Conservation (phyloP, 768 basidiomycete species). For the Sporobolomyces phaffii region DNA sequence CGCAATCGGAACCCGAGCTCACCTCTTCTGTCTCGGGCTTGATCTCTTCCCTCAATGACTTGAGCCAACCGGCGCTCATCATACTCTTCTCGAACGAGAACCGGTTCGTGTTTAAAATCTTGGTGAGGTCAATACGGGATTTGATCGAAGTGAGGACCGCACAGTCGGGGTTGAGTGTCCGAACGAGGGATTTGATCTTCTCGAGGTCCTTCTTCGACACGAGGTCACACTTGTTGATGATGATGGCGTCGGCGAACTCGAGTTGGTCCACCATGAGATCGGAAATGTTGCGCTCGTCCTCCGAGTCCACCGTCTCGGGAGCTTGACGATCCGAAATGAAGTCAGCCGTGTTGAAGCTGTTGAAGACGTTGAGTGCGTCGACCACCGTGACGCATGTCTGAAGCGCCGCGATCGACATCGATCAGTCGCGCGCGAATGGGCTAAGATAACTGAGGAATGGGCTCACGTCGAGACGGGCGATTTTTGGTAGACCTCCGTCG, state of each 20-base stretch:
- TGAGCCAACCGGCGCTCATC: conserved; percentile 43
- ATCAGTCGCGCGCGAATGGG: too few relatives aligned
- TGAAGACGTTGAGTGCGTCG: conserved; percentile 43
- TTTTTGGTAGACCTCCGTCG: conserved; percentile 43
- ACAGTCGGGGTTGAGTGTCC: conserved; percentile 45
- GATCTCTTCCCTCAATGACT: conserved; percentile 43
- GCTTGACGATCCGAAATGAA: conserved; percentile 45
- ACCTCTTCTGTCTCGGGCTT: conserved; percentile 46
- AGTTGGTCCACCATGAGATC: conserved; percentile 44
- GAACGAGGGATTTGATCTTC: conserved; percentile 41
- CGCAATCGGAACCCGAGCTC: too few relatives aligned
- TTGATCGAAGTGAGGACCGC: conserved; percentile 18
- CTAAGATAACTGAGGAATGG: too few relatives aligned
- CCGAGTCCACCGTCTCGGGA: conserved; percentile 41
- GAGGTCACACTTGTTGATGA: conserved; percentile 46
- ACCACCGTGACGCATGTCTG: conserved; percentile 45
- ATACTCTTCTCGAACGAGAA: conserved; percentile 45
- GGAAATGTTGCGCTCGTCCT: conserved; percentile 45
- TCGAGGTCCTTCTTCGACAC: conserved; percentile 35
- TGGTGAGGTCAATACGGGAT: conserved; percentile 41
- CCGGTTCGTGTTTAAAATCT: conserved; percentile 44
- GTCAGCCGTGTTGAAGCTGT: conserved; percentile 45
- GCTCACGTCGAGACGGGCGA: conserved; percentile 42
- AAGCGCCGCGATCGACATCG: too few relatives aligned
- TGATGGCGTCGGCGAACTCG: conserved; percentile 46